Evolutionary conservation across 2,329 filamentous ascomycete species (phyloP), one percentile per base, ranked within the genome.

Genomic region (Penicillium sp.): DNA sequence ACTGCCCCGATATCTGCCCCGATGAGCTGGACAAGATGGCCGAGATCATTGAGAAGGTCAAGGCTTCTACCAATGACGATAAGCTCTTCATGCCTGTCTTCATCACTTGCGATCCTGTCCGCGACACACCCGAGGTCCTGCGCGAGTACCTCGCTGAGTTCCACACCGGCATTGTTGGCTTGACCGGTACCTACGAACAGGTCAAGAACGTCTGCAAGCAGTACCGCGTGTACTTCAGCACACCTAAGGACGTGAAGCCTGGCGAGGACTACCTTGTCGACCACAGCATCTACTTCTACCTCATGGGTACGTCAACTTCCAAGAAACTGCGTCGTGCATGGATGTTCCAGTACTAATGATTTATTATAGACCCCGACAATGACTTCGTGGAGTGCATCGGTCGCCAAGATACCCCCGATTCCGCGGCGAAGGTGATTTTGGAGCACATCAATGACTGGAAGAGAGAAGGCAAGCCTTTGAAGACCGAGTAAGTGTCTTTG

Each of bases 1-100:
- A 97, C 75, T 99, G 94, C 73, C 94, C 94, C 22, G 94, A 99
- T 73, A 99, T 99, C 72, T 99, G 94, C 79, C 94, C 94, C 32
- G 94, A 99, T 70, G 94, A 99, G 77, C 88, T 99, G 67, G 94
- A 99, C 79, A 99, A 99, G 81, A 97, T 99, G 92, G 90, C 93
- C n/a, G 82, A 83, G 55, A 96, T 97, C 85, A 89, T 95, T 69
- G 92, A 99, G 70, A 79, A 79, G 55, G 82, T 87, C 49, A 71
- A 73, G 56, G 72, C 69, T 36, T 68, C 63, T 42, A 74, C 73
- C 18, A 67, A 68, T 44, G 71, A 69, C 31, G 67, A 72, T 48
- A 69, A 73, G 53, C 57, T 80, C 47, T 77, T 97, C 62, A 79
- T 87, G 29, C 91, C 93, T 27, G 82, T 99, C 54, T 97, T 99